phyloP scores from a whole-genome alignment of 208 protist genomes.

The Leishmania amazonensis region DNA sequence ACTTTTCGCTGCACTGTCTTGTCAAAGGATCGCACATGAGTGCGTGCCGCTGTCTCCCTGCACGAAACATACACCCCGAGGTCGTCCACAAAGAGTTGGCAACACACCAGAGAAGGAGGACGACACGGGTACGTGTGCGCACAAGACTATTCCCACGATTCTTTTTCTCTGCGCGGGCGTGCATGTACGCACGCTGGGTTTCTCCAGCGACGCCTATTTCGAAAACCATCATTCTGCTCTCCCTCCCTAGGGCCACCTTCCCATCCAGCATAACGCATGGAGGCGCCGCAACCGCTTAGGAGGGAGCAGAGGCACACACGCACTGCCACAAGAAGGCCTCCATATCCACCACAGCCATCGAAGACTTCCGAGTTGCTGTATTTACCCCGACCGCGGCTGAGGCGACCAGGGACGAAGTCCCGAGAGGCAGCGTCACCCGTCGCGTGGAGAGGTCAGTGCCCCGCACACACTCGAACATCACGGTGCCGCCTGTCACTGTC shows the following conservation, averaged over 20 bases:
- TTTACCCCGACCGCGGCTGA: background rate
- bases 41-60: background rate
- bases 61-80: background rate
- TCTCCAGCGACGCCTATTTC: too few species aligned
- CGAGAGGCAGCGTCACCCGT: constrained; percentile 22
- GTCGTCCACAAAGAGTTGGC: background rate
- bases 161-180: background rate
- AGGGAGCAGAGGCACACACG: background rate
- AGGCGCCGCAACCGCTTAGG: background rate
- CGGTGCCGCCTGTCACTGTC: constrained; percentile 36
- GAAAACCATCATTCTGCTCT: background rate
- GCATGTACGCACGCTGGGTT: background rate
- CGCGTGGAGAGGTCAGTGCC: constrained; percentile 32
- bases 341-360: constrained; percentile 42
- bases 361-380: background rate
- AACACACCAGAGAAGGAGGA: background rate
- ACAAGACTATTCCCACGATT: background rate
- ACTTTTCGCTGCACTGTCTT: background rate
- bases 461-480: constrained; percentile 49
- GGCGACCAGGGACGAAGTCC: constrained; percentile 6
- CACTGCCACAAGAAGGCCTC: constrained; percentile 51
- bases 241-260: background rate
- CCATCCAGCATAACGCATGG: background rate
- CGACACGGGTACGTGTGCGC: background rate
- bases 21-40: background rate